Base-by-base conservation (phyloP, 768 basidiomycete genomes). In the Multifurca ochricompacta region DNA sequence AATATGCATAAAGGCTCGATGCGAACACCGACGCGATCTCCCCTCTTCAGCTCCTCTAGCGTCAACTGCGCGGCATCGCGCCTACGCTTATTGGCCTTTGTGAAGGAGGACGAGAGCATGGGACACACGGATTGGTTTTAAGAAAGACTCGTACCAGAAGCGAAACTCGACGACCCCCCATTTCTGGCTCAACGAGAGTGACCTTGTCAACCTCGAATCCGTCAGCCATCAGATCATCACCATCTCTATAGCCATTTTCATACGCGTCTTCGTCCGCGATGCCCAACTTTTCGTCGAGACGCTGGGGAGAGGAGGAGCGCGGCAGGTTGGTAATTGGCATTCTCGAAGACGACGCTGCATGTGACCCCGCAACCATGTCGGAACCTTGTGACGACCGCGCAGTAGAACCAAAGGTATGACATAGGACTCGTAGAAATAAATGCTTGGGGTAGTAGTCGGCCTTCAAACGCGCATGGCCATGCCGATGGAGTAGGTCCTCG, bases 401-500 rank as follows among this genome's bases (percentile, higher is more conserved):
- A 11, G 35, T 66, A 31, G 51, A 50, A 34, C 34, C 66, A 25
- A 87, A 71, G 42, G 80, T 73, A 62, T 90, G 87, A 57, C 78
- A 78, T 21, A 89, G 73, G 31, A 86, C 69, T 18, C 81, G 78
- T 34, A 87, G 69, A 70, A 88, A 89, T 19, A 90, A 75, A 62
- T 88, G 86, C 54, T 77, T 74, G 14, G 67, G 58, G 68, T 83
- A 89, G 64, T 87, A 88, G 63, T 87, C 85, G 10, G 76, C 77
- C 67, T 87, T 83, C 6, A 83, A 85, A 39, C 81, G 75, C 23
- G 70, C 73, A 21, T 76, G 75, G 16, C 71, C 68, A 36, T 74
- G 70, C 34, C 73, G 70, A 19, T 80, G n/a, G 78, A 81, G 77
- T 11, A 87, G 68, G 61, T 87, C 86, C 62, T 87, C 86, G 18